phyloP scores from a whole-genome alignment of 75 land plant species.

The Isoetes taiwanensis region DNA sequence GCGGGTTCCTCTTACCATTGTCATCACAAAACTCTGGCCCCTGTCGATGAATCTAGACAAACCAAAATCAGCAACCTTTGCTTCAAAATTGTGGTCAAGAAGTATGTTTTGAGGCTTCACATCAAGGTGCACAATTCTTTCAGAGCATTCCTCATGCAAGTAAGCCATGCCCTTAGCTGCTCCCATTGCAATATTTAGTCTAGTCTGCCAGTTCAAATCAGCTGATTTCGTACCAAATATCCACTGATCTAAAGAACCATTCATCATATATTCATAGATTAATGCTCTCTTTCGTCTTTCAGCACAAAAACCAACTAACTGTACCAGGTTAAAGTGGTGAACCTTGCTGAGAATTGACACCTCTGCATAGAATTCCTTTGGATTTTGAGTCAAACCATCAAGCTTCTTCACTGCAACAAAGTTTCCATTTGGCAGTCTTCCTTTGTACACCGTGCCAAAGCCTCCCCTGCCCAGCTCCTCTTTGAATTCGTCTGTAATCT shows the following conservation, averaged over 20 bases:
- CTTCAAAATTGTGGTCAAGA: slow-evolving; percentile 37
- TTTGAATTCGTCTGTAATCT: slow-evolving; percentile 9
- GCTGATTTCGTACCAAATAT: slow-evolving; percentile 37
- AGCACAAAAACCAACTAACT: slow-evolving; percentile 65
- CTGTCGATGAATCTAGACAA: slow-evolving; percentile 60
- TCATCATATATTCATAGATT: slow-evolving; percentile 83
- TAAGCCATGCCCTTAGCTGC: slow-evolving; percentile 56
- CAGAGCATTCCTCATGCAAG: slow-evolving; percentile 55
- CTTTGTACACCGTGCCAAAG: slow-evolving; percentile 11
- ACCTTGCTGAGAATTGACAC: too few species aligned
- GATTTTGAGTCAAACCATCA: too few species aligned
- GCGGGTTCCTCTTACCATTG: too few species aligned
- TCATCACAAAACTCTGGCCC: too few species aligned
- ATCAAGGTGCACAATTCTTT: slow-evolving; percentile 84
- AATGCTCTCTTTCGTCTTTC: slow-evolving; percentile 39
- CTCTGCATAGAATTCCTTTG: too few species aligned
- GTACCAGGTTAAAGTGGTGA: too few species aligned
- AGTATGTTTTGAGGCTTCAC: slow-evolving; percentile 90
- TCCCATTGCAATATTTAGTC: slow-evolving; percentile 51
- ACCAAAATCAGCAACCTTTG: slow-evolving; percentile 84
- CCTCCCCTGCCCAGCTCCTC: slow-evolving; percentile 8
- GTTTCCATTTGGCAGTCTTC: slow-evolving; percentile 11
- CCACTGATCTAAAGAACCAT: slow-evolving; percentile 77
- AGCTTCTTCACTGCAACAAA: slow-evolving; percentile 11
- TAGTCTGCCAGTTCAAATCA: slow-evolving; percentile 51